Percentiles rank a stretch among this genome's conserved stretches.
Conservation (phyloP, 208 protist species). For the Zelonia costaricensis region DNA sequence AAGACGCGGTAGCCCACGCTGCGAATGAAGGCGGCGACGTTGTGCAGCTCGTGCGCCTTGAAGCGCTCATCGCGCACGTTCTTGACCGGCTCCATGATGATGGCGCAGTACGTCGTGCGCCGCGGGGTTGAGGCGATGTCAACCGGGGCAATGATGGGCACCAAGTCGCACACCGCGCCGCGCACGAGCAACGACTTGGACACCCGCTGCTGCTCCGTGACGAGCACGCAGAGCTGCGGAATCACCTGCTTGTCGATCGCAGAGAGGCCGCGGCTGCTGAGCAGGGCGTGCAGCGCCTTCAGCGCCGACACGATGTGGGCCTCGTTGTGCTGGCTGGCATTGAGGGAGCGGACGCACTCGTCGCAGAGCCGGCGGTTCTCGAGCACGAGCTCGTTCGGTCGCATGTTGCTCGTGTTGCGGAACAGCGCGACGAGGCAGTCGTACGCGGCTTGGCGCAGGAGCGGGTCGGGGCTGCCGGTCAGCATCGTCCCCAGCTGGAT, state of each 20-base stretch:
- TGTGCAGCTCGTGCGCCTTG: conserved; percentile 80
- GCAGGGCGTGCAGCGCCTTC: conserved; percentile 72
- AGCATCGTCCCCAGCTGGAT: conserved; percentile 81
- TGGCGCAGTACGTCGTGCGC: conserved; percentile 76
- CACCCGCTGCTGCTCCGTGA: conserved; percentile 85
- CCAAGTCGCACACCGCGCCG: conserved; percentile 77
- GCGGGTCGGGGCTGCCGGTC: conserved; percentile 55
- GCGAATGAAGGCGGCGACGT: conserved; percentile 82
- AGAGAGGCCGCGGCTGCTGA: conserved; percentile 71
- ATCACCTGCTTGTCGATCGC: conserved; percentile 77
- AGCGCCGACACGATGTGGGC: conserved; percentile 74
- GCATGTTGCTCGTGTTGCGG: conserved; percentile 61
- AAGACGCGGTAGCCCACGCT: conserved; percentile 82
- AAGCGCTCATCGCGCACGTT: conserved; percentile 86
- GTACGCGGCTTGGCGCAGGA: conserved; percentile 71
- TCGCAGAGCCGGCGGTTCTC: conserved; percentile 84
- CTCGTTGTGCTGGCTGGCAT: conserved; percentile 84
- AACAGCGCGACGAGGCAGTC: conserved; percentile 87
- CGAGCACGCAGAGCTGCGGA: conserved; percentile 80
- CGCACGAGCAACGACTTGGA: conserved; percentile 82
- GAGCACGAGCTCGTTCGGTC: conserved; percentile 78
- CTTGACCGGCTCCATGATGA: conserved; percentile 93
- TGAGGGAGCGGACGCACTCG: conserved; percentile 75
- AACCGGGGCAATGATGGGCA: conserved; percentile 84
- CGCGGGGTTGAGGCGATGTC: conserved; percentile 69